Evolutionary conservation across 2,329 filamentous ascomycete species (phyloP).

Genomic region (Microsporum audouinii): DNA sequence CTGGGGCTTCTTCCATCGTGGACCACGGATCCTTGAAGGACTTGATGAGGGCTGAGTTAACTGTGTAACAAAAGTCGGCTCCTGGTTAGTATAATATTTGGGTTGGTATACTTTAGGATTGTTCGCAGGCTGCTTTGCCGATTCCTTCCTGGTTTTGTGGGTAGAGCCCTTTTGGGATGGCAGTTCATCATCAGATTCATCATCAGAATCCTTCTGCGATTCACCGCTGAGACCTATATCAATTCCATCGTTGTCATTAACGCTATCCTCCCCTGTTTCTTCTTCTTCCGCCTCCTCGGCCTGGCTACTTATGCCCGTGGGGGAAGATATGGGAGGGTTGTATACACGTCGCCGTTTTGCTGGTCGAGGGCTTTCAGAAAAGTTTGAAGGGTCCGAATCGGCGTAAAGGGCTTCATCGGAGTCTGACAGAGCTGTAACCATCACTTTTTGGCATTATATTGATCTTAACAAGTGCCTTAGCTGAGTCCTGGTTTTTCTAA

Average conservation of each 20-base stretch:
- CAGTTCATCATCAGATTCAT: background rate
- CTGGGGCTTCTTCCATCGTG: conserved; percentile 40
- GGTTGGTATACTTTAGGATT: conserved; percentile 28
- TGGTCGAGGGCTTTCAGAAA: conserved; percentile 18
- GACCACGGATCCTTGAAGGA: conserved; percentile 41
- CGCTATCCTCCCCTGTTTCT: background rate
- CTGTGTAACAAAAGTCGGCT: conserved; percentile 39
- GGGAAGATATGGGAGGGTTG: background rate
- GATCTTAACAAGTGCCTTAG: background rate
- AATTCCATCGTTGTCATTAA: background rate
- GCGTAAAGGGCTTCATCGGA: background rate
- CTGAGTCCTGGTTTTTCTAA: background rate
- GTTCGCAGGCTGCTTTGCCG: background rate
- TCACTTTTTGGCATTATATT: background rate
- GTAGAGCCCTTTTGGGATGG: background rate
- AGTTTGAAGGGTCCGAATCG: background rate
- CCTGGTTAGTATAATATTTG: conserved; percentile 28
- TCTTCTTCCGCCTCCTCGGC: background rate
- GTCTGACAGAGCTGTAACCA: background rate
- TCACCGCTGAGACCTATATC: background rate
- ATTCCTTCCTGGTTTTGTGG: background rate
- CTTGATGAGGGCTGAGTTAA: conserved; percentile 39
- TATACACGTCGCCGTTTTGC: conserved; percentile 27
- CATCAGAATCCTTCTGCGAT: background rate
- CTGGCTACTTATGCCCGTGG: background rate